Base-by-base conservation (phyloP, 371 early-diverging fungal species). In the Nematocida sp. region DNA sequence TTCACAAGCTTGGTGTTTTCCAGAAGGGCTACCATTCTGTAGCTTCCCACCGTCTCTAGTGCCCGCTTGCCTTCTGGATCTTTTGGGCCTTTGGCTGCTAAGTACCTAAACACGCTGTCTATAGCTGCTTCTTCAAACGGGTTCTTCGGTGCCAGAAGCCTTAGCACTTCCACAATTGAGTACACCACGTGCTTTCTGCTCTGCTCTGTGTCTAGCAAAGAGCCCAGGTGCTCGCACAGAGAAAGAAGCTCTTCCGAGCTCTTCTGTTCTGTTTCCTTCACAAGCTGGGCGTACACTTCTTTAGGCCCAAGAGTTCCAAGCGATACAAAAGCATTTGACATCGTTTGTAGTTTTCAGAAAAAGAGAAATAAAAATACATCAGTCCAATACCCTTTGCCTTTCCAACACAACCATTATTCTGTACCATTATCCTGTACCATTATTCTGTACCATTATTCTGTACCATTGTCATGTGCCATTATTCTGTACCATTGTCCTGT, bases 61-160 rank as follows among this genome's bases (percentile, higher is more conserved):
- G 50, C 60, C 31, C 48, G 37, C 46, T 52, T 48, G 0, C 56
- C 74, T 41, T 57, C 74, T 25, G 37, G 4, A 2, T 62, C 37
- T 37, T 15, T 21, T 2, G 74, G 50, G 15, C 48, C 74, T 36
- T 38, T 19, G n/a, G n/a, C 34, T 3, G 46, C 23, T 13, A 70
- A 3, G 8, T 70, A 31, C 17, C 43, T 58, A 34, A 70, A 60
- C 0, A 50, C 15, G 2, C 29, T 43, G 25, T 62, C 40, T 27
- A 70, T 19, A 13, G 3, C 37, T 34, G 36, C 40, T 19, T 3
- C 37, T 5, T 38, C 25, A 32, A 57, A 57, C 2, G 74, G 74
- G 36, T 70, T 70, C 23, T 29, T 13, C 21, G 74, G 74, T 21
- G 74, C 74, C 0, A n/a, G 36, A 32, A 70, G 46, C 49, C 74